These are phyloP conservation scores for Apiotrichum veenhuisii DNA, from an alignment of 1,284 basidiomycete genomes.

Conservation along the genomic window DNA sequence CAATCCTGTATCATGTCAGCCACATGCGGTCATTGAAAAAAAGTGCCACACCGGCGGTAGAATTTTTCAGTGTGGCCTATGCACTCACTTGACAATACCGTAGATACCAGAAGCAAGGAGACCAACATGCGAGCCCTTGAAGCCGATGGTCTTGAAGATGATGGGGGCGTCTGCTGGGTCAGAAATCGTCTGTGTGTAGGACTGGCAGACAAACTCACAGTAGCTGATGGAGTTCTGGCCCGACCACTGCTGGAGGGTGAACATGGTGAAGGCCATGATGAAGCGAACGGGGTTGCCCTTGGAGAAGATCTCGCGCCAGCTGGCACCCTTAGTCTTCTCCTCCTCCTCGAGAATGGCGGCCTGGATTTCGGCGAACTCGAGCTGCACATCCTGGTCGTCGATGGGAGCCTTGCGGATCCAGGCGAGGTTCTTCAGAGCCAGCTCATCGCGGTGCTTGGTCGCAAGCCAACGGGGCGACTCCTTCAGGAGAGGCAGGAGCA, in stretches of 20 bases:
- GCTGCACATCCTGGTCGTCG: conserved; percentile 55
- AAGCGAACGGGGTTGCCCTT: conserved; percentile 70
- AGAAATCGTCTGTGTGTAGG: no score
- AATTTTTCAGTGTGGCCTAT: no score
- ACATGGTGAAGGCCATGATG: conserved; percentile 58
- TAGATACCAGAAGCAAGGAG: conserved; percentile 78
- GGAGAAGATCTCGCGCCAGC: conserved; percentile 61
- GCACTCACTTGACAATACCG: conserved; percentile 56
- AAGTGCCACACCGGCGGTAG: no score
- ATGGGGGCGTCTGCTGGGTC: conserved; percentile 58
- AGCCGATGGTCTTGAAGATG: conserved; percentile 53
- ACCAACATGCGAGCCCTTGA: conserved; percentile 53
- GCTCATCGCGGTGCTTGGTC: conserved; percentile 55
- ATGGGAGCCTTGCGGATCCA: conserved; percentile 59
- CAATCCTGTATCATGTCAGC: conserved; percentile 43
- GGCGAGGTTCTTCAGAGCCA: conserved; percentile 53
- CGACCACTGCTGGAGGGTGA: conserved; percentile 63
- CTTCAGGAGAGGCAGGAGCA: conserved; percentile 65
- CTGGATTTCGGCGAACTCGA: conserved; percentile 57
- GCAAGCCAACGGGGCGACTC: conserved; percentile 58
- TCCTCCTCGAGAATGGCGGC: conserved; percentile 54
- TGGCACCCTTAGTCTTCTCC: conserved; percentile 37
- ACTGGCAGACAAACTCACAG: conserved; percentile 36
- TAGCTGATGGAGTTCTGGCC: conserved; percentile 59
- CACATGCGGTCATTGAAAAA: background rate